Conservation (phyloP, 1,284 basidiomycete genomes). For the Pseudozyma sp. region DNA sequence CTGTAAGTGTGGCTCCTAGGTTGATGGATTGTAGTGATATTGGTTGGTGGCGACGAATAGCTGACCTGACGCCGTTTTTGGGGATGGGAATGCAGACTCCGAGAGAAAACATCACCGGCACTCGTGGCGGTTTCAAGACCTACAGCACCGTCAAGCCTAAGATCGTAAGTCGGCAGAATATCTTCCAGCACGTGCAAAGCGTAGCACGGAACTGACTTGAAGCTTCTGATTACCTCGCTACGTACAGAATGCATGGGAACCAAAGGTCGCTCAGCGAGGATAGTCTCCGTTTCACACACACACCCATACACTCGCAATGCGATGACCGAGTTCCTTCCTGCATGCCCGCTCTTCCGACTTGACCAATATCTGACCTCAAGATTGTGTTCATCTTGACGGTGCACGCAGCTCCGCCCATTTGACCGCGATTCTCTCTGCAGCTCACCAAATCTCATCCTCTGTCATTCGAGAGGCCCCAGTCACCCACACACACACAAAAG, state of each 20-base stretch:
- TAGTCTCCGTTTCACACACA: slow-evolving; percentile 3
- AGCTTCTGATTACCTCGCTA: background rate
- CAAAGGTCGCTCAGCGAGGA: slow-evolving; percentile 59
- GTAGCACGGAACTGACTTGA: background rate
- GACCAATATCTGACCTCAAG: no score
- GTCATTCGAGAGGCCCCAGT: no score
- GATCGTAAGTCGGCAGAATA: slow-evolving; percentile 42
- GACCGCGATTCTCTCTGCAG: no score
- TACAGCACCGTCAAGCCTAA: slow-evolving; percentile 64
- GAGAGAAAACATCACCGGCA: slow-evolving; percentile 64
- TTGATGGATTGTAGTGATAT: background rate
- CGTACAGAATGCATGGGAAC: slow-evolving; percentile 60
- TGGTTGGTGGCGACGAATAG: background rate
- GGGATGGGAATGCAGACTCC: slow-evolving; percentile 30
- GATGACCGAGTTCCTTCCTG: background rate
- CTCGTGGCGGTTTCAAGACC: slow-evolving; percentile 63
- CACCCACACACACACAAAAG: no score
- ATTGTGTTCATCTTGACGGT: no score
- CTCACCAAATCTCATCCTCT: no score
- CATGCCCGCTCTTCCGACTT: no score
- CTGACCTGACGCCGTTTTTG: slow-evolving; percentile 1
- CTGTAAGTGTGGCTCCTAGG: slow-evolving; percentile 43
- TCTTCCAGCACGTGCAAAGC: no score
- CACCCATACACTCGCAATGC: slow-evolving; percentile 5
- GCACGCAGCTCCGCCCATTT: no score